Evolutionary conservation across 805 yeast species (phyloP), one percentile per base, ranked within the genome.

Genomic region (Saccharomyces paradoxus): DNA sequence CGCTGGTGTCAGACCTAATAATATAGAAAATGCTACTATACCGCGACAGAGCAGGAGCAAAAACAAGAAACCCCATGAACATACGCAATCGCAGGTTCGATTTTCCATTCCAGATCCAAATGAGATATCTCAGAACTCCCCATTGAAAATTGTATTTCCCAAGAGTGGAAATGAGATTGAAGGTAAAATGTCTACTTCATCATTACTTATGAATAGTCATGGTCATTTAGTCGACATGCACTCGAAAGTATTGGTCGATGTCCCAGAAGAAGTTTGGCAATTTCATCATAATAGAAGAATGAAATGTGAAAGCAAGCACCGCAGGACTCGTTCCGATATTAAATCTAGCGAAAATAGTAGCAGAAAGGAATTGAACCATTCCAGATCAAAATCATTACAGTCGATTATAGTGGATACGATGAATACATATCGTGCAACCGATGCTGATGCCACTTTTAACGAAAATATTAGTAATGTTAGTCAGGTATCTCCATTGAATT

Each of bases 121-220:
- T 30, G 46, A 47, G 10, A 22, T 52, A 29, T 31, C 50, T 13
- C 47, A 50, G 12, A 41, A 56, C 21, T 68, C 72, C 1, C 70
- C 71, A 3, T 53, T 58, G 2, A 67, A 62, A 51, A 66, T 68
- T 29, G 72, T 68, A 5, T 68, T 56, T 32, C 72, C 72, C 1
- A 59, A 46, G 30, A 54, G 58, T 24, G 50, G 55, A 12, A 50
- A 46, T 10, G 56, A 53, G 4, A 26, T 17, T 12, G 24, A n/a
- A 37, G 28, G 10, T 46, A 46, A 29, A 22, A 46, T 21, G 21
- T 46, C 30, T n/a, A 28, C 49, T n/a, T n/a, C 44, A 37, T 37
- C 44, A 37, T 8, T 37, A 10, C 13, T 37, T 17, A 37, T 37
- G 44, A 14, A 28, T 3, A 21, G 50, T 14, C 41, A 30, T 12